Evolutionary conservation across 805 yeast genomes (phyloP).

Genomic region (Hanseniaspora mollemarum): DNA sequence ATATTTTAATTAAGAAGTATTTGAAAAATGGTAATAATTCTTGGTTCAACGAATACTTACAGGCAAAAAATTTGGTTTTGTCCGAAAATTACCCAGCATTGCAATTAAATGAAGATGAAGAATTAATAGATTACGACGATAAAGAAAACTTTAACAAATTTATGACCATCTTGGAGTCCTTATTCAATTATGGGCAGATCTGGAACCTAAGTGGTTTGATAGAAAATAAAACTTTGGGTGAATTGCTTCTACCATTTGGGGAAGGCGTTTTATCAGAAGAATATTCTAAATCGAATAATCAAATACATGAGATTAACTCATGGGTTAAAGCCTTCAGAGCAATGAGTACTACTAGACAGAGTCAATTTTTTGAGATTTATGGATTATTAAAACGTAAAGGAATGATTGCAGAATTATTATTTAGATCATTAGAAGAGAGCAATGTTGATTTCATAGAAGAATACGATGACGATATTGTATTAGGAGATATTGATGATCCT

Average conservation of each 20-base stretch:
- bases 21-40: not conserved
- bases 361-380: not conserved
- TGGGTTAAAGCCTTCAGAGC: not conserved
- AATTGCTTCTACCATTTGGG: constrained; percentile 10
- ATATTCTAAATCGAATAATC: not conserved
- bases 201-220: constrained; percentile 8
- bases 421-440: constrained; percentile 12
- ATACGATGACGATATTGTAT: constrained; percentile 3
- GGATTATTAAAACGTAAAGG: constrained; percentile 11
- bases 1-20: constrained; percentile 1
- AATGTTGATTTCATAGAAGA: constrained; percentile 14
- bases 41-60: constrained; percentile 5
- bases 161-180: not conserved
- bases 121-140: not conserved
- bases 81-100: constrained; percentile 1
- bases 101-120: not conserved
- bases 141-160: not conserved
- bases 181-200: constrained; percentile 12
- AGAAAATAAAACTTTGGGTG: constrained; percentile 11
- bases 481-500: constrained; percentile 17
- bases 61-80: not conserved
- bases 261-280: constrained; percentile 8
- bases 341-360: not conserved
- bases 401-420: constrained; percentile 12
- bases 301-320: not conserved